Evolutionary conservation across 139 green algal species (phyloP), one percentile per base, ranked within the genome.

Genomic region (Chlamydomonas incerta): DNA sequence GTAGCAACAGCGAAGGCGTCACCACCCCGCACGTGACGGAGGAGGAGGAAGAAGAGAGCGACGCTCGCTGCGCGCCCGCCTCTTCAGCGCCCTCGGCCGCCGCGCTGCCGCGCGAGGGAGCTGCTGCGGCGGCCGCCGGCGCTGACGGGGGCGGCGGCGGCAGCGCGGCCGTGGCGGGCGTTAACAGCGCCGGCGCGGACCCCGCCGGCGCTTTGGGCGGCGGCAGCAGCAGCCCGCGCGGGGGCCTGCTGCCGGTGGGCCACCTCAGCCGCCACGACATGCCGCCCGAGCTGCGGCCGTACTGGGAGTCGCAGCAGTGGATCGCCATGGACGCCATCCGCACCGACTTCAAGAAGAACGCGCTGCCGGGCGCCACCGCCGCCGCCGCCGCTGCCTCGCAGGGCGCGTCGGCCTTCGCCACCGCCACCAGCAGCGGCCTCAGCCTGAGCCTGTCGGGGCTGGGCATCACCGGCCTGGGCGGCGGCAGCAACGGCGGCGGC

Each of bases 281-380:
- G 55, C 88, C 94, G 3, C 81, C 83, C 52, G 86, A 92, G 72
- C 57, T 95, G 75, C 81, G 80, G 3, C 87, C 91, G 26, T 96
- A 95, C 88, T 92, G 83, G 17, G 94, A 96, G 82, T 90, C 91
- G 20, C 94, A 96, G 69, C 90, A 92, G 74, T 92, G 94, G 72
- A 96, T 97, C 29, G 89, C 95, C 0, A 87, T 97, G 71, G 94
- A 97, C 50, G 92, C 91, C 1, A 76, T 96, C 26, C 87, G 94
- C 14, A 86, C 77, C n/a, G 89, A 90, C 79, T 90, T 89, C n/a
- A 63, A 76, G 70, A 92, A 90, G 68, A 74, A 88, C 57, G 52
- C 37, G 2, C 37, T 92, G 70, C 82, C 84, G 0, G 75, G 75
- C 10, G 28, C 29, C 63, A 13, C n/a, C 29, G 29, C n/a, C 75